Conservation (phyloP, 1,284 basidiomycete genomes). For the Ustilago trichophora region DNA sequence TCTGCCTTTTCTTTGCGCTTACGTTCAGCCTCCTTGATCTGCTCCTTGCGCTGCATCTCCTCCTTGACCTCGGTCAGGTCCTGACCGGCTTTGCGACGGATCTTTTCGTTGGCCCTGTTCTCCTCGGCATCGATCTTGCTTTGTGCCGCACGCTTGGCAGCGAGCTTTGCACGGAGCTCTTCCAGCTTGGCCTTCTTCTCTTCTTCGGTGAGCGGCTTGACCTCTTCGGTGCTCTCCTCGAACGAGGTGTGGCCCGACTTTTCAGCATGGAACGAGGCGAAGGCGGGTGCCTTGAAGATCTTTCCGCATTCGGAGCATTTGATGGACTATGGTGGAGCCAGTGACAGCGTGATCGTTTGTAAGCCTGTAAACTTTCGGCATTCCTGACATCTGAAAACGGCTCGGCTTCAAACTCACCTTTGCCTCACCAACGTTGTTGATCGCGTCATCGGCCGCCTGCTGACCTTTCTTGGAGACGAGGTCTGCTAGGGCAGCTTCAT, state of each 20-base stretch:
- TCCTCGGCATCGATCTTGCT: conserved; percentile 57
- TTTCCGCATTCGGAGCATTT: conserved; percentile 63
- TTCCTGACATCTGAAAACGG: background rate
- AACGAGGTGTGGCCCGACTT: conserved; percentile 87
- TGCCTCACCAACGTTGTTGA: conserved; percentile 44
- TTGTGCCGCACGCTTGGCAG: conserved; percentile 58
- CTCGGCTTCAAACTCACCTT: conserved; percentile 32
- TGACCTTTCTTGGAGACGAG: conserved; percentile 52
- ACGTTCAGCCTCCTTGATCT: conserved; percentile 59
- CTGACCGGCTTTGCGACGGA: conserved; percentile 64
- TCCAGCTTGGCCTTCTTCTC: conserved; percentile 84
- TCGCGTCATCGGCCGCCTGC: conserved; percentile 46
- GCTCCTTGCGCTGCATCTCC: conserved; percentile 64
- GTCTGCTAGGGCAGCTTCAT: conserved; percentile 53
- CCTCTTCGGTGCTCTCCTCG: conserved; percentile 93
- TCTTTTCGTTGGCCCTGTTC: conserved; percentile 60
- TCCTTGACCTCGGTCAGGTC: conserved; percentile 55
- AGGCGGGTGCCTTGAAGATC: conserved; percentile 76
- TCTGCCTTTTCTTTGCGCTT: conserved; percentile 60
- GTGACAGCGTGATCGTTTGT: too few relatives aligned
- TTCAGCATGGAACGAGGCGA: conserved; percentile 93
- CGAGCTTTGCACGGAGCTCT: conserved; percentile 70
- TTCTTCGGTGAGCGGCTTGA: conserved; percentile 92
- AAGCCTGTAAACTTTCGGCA: too few relatives aligned
- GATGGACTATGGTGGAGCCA: conserved; percentile 43